Base-by-base conservation (phyloP, 768 basidiomycete species). In the Naganishia friedmannii region DNA sequence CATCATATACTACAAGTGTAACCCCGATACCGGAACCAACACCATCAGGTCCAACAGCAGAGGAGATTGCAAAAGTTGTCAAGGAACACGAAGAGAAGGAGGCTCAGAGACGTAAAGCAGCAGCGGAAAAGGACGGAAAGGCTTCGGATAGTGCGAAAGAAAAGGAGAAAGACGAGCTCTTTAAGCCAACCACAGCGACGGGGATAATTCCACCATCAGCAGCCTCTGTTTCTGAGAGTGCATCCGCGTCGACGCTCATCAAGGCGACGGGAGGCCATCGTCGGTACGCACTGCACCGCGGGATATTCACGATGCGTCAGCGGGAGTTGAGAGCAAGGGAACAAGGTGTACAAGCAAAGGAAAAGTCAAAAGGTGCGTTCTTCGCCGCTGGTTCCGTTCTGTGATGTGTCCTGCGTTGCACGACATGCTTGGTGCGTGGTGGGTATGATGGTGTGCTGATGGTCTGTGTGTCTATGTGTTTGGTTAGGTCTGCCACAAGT, bases 221-320 rank as follows among this genome's bases (percentile, higher is more conserved):
- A 6, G n/a, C n/a, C n/a, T n/a, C n/a, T n/a, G n/a, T n/a, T n/a
- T n/a, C n/a, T n/a, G n/a, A n/a, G n/a, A n/a, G n/a, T n/a, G n/a
- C 63, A 73, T 0, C 26, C 68, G 32, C 67, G 76, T 0, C 67
- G 72, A 26, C 60, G 72, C 15, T 39, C 72, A 39, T 71, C 77
- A 1, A 60, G 74, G 9, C 75, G 2, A 26, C 57, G 23, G 53
- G 19, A 31, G 60, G 60, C 10, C 93, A 94, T 82, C 85, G 89
- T 76, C 86, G 87, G 72, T 96, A 88, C 77, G 83, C 85, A 10
- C 83, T 96, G n/a, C 92, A 95, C 81, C 86, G 92, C 48, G 86
- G 90, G 72, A 87, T 90, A 71, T 96, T 90, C 78, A 83, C 85
- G 80, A 88, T 95, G 86, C 86, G 93, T 29, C 86, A 87, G 70